These are phyloP conservation scores for Colletotrichum acutatum DNA, from an alignment of 2,329 filamentous ascomycete genomes.

Conservation along the genomic window DNA sequence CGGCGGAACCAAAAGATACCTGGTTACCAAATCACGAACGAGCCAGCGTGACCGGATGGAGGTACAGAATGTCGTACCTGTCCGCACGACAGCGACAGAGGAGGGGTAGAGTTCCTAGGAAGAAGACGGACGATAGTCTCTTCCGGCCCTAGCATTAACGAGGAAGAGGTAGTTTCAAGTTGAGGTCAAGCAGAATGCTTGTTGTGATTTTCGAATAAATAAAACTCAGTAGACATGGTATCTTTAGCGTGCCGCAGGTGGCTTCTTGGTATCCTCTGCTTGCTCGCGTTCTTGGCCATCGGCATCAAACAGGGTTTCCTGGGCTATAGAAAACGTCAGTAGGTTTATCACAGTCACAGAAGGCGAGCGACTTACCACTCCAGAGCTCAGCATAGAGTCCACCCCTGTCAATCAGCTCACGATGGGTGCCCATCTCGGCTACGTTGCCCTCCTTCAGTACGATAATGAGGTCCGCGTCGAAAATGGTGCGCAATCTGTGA, in stretches of 20 bases:
- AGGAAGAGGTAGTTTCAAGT: background rate
- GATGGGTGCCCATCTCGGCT: slow-evolving; percentile 90
- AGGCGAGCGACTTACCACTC: slow-evolving; percentile 72
- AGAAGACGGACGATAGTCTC: slow-evolving; percentile 11
- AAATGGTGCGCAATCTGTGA: slow-evolving; percentile 91
- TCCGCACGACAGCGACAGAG: background rate
- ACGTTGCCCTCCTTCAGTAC: slow-evolving; percentile 86
- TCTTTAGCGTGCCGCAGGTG: background rate
- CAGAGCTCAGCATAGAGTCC: slow-evolving; percentile 91
- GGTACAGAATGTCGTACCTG: background rate
- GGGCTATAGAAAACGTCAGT: slow-evolving; percentile 55
- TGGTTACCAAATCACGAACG: background rate
- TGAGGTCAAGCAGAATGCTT: background rate
- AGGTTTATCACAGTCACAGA: background rate
- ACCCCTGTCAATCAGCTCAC: slow-evolving; percentile 80
- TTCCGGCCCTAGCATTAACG: background rate
- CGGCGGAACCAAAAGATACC: background rate
- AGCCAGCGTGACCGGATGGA: slow-evolving; percentile 1
- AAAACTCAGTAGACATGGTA: background rate
- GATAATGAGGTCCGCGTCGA: slow-evolving; percentile 92
- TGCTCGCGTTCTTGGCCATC: slow-evolving; percentile 56
- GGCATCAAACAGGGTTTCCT: slow-evolving; percentile 68
- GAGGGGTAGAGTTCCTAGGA: background rate
- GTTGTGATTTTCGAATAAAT: background rate
- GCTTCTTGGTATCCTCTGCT: slow-evolving; percentile 55